Evolutionary conservation across 805 yeast genomes (phyloP).

Genomic region (Pichia pseudocactophila): DNA sequence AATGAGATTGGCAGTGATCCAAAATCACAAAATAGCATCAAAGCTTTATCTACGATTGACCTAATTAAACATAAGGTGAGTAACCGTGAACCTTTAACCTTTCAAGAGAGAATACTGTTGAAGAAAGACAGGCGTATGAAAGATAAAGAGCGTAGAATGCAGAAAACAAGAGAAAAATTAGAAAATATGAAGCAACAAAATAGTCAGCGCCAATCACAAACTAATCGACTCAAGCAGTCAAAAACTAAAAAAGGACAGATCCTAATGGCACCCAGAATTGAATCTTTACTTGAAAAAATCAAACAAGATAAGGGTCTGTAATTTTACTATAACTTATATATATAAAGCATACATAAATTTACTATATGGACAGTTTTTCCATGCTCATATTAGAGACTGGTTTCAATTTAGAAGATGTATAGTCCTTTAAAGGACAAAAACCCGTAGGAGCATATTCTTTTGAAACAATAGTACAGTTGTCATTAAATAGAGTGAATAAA

Average conservation of each 20-base stretch:
- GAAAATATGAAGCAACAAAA: slow-evolving; percentile 30
- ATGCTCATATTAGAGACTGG: too few relatives aligned
- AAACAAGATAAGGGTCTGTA: slow-evolving; percentile 24
- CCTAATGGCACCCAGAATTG: slow-evolving; percentile 81
- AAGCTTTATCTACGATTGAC: slow-evolving; percentile 21
- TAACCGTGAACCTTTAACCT: slow-evolving; percentile 23
- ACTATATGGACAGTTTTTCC: too few relatives aligned
- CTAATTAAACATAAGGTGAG: slow-evolving; percentile 26
- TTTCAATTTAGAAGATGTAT: too few relatives aligned
- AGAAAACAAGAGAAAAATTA: slow-evolving; percentile 28
- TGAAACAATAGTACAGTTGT: too few relatives aligned
- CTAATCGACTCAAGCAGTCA: slow-evolving; percentile 32
- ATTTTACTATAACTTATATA: too few relatives aligned
- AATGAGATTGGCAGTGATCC: slow-evolving; percentile 13
- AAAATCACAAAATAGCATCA: slow-evolving; percentile 4
- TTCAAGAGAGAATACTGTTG: slow-evolving; percentile 36
- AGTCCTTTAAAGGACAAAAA: too few relatives aligned
- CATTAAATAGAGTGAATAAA: slow-evolving; percentile 5
- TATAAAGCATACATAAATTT: too few relatives aligned
- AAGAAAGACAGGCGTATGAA: slow-evolving; percentile 40
- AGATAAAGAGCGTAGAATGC: slow-evolving; percentile 33
- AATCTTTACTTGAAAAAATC: slow-evolving; percentile 68
- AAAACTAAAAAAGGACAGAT: slow-evolving; percentile 81
- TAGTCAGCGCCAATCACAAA: slow-evolving; percentile 36
- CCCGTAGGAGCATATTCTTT: too few relatives aligned